These are phyloP conservation scores for Silybum marianum DNA, from an alignment of 129 eudicot genomes.

Conservation along the genomic window DNA sequence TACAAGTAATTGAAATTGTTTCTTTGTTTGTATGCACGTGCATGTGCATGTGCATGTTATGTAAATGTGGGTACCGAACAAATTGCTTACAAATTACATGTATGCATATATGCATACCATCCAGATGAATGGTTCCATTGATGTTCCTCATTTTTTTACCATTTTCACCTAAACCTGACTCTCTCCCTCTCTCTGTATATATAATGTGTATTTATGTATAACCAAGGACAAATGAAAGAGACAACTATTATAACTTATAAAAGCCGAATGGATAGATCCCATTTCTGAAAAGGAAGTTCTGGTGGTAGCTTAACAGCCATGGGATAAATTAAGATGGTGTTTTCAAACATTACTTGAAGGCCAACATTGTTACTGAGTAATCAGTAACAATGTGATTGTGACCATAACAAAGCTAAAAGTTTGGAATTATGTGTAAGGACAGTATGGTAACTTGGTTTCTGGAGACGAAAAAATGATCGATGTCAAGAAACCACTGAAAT, in stretches of 20 bases:
- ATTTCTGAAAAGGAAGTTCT: background rate
- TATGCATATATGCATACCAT: too few relatives aligned
- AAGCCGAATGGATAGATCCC: conserved; percentile 30
- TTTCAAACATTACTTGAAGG: conserved; percentile 8
- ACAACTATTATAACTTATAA: background rate
- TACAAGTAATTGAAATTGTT: too few relatives aligned
- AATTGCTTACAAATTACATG: too few relatives aligned
- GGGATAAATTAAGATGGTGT: background rate
- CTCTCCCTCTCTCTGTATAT: too few relatives aligned
- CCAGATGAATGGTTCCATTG: too few relatives aligned
- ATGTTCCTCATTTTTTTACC: too few relatives aligned
- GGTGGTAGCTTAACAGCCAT: conserved; percentile 13
- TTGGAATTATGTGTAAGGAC: conserved; percentile 32
- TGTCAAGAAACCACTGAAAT: conserved; percentile 20
- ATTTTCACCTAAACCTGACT: too few relatives aligned
- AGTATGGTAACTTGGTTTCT: conserved; percentile 27
- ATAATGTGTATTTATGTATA: conserved; percentile 9
- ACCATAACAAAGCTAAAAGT: conserved; percentile 27
- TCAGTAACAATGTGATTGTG: conserved; percentile 11
- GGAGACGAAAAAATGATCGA: conserved; percentile 28
- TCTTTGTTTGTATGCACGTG: too few relatives aligned
- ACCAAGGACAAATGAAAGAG: background rate
- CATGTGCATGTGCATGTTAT: too few relatives aligned
- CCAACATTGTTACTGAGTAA: background rate
- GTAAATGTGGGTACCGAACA: too few relatives aligned